Evolutionary conservation across 257 asterid genomes (phyloP).

Genomic region (Parsonsia alboflavescens): DNA sequence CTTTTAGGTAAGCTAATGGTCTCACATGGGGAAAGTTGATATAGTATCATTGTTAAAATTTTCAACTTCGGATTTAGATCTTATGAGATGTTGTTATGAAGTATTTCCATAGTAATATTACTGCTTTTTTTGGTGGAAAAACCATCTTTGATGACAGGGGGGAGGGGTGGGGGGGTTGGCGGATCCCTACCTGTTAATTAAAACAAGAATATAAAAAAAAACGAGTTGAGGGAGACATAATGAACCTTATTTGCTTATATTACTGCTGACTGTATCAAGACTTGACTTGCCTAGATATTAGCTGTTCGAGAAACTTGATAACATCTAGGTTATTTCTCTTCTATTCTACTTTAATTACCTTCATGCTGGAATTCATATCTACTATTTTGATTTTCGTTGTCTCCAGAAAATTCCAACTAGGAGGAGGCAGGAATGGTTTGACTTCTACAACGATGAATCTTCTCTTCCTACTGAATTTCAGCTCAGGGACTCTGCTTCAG

Average conservation of each 20-base stretch:
- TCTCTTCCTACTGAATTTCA: constrained; percentile 2
- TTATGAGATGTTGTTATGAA: background rate
- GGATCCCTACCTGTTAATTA: no score
- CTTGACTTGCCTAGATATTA: background rate
- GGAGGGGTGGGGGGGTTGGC: no score
- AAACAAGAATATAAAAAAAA: no score
- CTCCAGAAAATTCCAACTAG: constrained; percentile 13
- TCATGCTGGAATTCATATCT: background rate
- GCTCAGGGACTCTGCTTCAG: constrained; percentile 8
- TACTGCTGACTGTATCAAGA: background rate
- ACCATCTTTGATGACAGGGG: no score
- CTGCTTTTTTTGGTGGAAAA: no score
- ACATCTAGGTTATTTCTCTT: background rate
- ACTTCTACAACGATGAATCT: background rate
- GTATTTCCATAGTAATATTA: no score
- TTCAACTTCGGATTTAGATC: background rate
- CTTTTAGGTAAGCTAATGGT: background rate
- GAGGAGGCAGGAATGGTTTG: constrained; percentile 7
- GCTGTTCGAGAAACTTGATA: background rate
- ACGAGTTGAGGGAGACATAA: no score
- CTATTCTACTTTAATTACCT: background rate
- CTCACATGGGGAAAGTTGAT: background rate
- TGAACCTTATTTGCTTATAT: no score
- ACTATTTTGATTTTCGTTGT: background rate
- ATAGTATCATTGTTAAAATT: background rate